Base-by-base conservation (phyloP, 2,329 filamentous ascomycete genomes). In the Thelonectria discophora region DNA sequence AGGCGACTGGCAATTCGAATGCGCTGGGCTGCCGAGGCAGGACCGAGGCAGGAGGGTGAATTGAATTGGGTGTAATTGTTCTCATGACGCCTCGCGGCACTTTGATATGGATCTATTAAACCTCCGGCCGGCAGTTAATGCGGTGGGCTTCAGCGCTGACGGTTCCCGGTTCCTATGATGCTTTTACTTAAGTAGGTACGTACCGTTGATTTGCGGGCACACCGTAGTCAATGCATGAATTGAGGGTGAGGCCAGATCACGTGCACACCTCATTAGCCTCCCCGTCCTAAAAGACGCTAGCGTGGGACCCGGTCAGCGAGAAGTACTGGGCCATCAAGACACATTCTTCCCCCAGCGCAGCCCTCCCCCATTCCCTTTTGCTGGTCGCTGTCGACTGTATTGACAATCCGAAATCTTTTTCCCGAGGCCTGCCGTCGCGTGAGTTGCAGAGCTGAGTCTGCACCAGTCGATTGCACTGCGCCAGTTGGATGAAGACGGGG, bases 321-420 rank as follows among this genome's bases (percentile, higher is more conserved):
- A 70, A 73, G 70, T 71, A 68, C 66, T 69, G 71, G 72, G 71
- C 69, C 70, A 76, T 76, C 74, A 71, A 76, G 74, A 77, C 77
- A 78, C 75, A 76, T 74, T 76, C 75, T 78, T 76, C 70, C 72
- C 70, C 67, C 69, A 63, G 72, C 69, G 66, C 70, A 71, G 70
- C 68, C 68, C 64, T 65, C 67, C 66, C 66, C 70, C 70, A 68
- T 73, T 70, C 71, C 65, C 65, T 60, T 65, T 53, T 63, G 67
- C 65, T 65, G 47, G 58, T 61, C 42, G 48, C 53, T 53, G 67
- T 60, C 60, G 65, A 65, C 63, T 45, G 68, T 61, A 50, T 59
- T 66, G 62, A 65, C 63, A 58, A 49, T 50, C 45, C 50, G 58
- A 65, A 72, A 52, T 66, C 64, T 64, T 64, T 68, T 57, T 62